These are phyloP conservation scores for Ophiocordyceps unilateralis DNA, from an alignment of 2,329 filamentous ascomycete species.

Conservation along the genomic window DNA sequence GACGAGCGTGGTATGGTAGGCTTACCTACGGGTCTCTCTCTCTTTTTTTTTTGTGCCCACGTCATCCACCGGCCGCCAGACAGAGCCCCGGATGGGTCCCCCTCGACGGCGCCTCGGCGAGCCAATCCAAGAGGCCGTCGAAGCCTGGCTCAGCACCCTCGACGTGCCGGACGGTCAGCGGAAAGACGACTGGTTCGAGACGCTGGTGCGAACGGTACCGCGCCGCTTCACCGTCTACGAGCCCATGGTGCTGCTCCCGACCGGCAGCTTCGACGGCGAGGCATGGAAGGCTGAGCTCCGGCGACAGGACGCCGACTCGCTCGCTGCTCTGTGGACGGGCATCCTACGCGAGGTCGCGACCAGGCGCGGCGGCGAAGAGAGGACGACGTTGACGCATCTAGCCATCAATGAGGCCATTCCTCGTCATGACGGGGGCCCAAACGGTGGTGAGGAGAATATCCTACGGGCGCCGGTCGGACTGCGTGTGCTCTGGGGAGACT, in stretches of 20 bases:
- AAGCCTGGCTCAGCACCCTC: constrained; percentile 10
- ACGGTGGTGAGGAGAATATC: constrained; percentile 41
- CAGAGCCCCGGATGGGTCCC: neutral
- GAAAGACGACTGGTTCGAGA: constrained; percentile 5
- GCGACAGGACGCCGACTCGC: constrained; percentile 7
- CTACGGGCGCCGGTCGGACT: constrained; percentile 55
- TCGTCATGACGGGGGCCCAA: constrained; percentile 15
- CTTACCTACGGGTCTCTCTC: too few species aligned
- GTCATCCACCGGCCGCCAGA: too few species aligned
- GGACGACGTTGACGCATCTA: constrained; percentile 32
- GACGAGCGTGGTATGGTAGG: too few species aligned
- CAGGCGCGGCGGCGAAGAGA: constrained; percentile 14
- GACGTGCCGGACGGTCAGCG: neutral
- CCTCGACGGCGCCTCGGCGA: neutral
- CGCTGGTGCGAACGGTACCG: constrained; percentile 25
- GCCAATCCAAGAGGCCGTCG: constrained; percentile 16
- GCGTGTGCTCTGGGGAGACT: constrained; percentile 54
- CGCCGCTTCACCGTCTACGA: constrained; percentile 44
- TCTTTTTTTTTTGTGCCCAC: too few species aligned
- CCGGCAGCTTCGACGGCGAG: constrained; percentile 32
- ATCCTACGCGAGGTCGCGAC: constrained; percentile 29
- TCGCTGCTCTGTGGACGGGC: constrained; percentile 18
- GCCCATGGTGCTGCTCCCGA: constrained; percentile 42
- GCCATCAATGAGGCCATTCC: constrained; percentile 47
- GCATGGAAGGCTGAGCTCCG: constrained; percentile 22